Base-by-base conservation (phyloP, 2,329 filamentous ascomycete genomes). In the Neonectria neomacrospora region DNA sequence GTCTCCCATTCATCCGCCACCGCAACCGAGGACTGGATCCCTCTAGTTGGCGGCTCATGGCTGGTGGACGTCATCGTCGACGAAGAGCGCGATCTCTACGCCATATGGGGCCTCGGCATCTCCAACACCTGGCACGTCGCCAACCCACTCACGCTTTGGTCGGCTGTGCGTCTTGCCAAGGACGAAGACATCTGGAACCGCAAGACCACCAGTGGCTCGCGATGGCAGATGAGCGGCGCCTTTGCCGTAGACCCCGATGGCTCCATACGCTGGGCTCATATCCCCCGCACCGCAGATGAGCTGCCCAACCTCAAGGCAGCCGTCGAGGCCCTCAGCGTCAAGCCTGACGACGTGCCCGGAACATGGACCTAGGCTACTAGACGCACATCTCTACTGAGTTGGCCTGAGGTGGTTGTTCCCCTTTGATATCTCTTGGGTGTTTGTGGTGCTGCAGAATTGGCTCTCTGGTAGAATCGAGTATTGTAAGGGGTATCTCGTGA, bases 171-270 rank as follows among this genome's bases (percentile, higher is more conserved):
- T 59, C 78, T 92, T 26, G 87, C 85, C 12, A 85, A 82, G 65
- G 79, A 85, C 52, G 88, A 92, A 73, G 84, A 87, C 14, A 90
- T 92, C 67, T 90, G 86, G 84, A 90, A 90, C 73, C 78, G 86
- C 23, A 82, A 86, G 3, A 89, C 87, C 2, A 87, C 90, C 76
- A 90, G 86, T 72, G 90, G 90, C 41, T 87, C 79, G 67, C 78
- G 88, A 55, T 93, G 90, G 90, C 90, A 93, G 82, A 90, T 80
- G 26, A 81, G 85, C 48, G 90, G 90, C 28, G 86, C 85, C 28
- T 93, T 89, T 77, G 89, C 85, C 11, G 71, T 80, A 22, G 75
- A 77, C 47, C 68, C 62, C 8, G 67, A 73, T 32, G 76, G 77
- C 6, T 74, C 64, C 12, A 68, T 79, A 34, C 68, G 70, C 7